Evolutionary conservation across 2,329 filamentous ascomycete genomes (phyloP), one percentile per base, ranked within the genome.

Genomic region (Botrytis tulipae): DNA sequence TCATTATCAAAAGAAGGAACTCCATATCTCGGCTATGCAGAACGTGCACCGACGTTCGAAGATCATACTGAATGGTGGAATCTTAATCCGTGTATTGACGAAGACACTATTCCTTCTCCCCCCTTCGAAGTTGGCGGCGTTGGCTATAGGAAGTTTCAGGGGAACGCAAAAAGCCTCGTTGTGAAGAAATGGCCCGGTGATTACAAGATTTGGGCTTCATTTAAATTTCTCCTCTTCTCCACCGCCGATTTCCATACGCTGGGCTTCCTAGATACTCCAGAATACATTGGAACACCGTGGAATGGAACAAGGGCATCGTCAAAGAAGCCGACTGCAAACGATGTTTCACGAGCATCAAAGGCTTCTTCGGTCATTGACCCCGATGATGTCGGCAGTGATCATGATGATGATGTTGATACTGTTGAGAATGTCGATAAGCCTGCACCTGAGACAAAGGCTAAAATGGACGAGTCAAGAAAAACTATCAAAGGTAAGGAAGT

Each of bases 61-160:
- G 70, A 76, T 2, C 67, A 75, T 62, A 25, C 51, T 9, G 61
- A 73, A 14, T 79, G 78, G 78, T 72, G 74, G 40, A 73, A 76
- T 32, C 65, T 74, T 1, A 76, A 77, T 40, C 37, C 42, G 25
- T 69, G 71, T 46, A 48, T 77, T 32, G 44, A 59, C 7, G 51
- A 57, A 32, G 66, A 74, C 9, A 70, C 48, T 20, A 22, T 37
- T 20, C 59, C 69, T 35, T 51, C 68, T 18, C 75, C 76, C 46
- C 68, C 77, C 9, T 79, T 77, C 42, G 75, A 78, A 63, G 66
- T 79, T 32, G 65, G 61, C 7, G 75, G 77, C 10, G 46, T 75
- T 20, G 72, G 74, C 35, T 66, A 70, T n/a, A 72, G 59, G 9
- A 73, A 54, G 6, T 20, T 48, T 12, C 40, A 54, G 18, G 70